phyloP scores from a whole-genome alignment of 495 filamentous ascomycete genomes.

The Chaetomium fimeti region DNA sequence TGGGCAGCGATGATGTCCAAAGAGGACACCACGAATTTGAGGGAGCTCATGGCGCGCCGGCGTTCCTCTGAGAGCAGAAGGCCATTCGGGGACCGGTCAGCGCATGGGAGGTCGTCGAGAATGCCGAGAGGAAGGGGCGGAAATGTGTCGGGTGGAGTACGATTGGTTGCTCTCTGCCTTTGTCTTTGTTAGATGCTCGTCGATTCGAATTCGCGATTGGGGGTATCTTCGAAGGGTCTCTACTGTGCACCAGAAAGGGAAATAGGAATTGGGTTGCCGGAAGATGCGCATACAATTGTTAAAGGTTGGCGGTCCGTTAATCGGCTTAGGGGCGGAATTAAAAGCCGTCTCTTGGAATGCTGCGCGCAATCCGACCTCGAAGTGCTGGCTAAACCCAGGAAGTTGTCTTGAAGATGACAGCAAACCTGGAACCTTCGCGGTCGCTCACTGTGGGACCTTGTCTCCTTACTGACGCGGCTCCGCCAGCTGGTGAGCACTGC shows the following conservation, averaged over 20 bases:
- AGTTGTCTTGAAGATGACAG: slow-evolving; percentile 23
- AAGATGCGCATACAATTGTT: neutral
- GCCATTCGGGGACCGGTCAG: slow-evolving; percentile 42
- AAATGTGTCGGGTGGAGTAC: neutral
- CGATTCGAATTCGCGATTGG: neutral
- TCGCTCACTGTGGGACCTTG: slow-evolving; percentile 16
- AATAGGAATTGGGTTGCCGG: neutral
- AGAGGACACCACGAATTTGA: slow-evolving; percentile 90
- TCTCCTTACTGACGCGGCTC: slow-evolving; percentile 19
- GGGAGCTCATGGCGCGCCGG: slow-evolving; percentile 73
- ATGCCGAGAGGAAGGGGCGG: neutral
- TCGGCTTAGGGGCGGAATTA: too few species aligned
- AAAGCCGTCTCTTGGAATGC: neutral
- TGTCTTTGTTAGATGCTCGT: neutral
- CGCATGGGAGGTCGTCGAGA: slow-evolving; percentile 27
- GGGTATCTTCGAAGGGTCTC: neutral
- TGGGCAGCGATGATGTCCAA: slow-evolving; percentile 88
- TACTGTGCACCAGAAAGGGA: neutral
- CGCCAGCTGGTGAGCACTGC: slow-evolving; percentile 21
- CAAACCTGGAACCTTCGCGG: slow-evolving; percentile 15
- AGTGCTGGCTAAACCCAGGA: neutral
- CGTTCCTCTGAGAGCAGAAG: slow-evolving; percentile 27
- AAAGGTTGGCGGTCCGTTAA: neutral
- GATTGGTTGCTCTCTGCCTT: neutral
- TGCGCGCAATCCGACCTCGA: neutral